Percentiles rank a stretch among this genome's conserved stretches.
Evolutionary conservation across 1,139 yeast species (phyloP).

Genomic region (Wickerhamiella pararugosa): DNA sequence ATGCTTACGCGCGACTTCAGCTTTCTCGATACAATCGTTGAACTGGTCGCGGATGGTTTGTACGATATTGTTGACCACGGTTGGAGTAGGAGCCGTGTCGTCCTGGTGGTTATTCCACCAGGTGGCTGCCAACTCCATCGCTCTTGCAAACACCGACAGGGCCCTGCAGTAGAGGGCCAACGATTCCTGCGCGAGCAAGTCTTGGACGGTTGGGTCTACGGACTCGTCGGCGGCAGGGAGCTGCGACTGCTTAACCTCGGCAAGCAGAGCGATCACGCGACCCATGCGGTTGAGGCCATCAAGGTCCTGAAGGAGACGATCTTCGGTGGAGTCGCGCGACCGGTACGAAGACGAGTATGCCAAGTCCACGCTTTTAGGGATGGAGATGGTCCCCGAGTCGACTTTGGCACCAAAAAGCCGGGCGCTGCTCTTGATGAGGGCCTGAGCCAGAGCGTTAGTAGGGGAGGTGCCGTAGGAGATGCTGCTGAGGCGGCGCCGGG

Average conservation of each 20-base stretch:
- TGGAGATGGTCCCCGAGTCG: conserved; percentile 16
- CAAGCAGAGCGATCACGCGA: conserved; percentile 74
- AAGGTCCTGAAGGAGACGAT: conserved; percentile 34
- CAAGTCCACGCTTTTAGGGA: conserved; percentile 1
- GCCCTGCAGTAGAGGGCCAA: conserved; percentile 73
- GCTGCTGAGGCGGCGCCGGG: conserved; percentile 21
- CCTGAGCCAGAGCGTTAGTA: conserved; percentile 75
- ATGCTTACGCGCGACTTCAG: conserved; percentile 44
- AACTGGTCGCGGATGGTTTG: conserved; percentile 87
- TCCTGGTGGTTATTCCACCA: conserved; percentile 62
- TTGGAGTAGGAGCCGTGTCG: conserved; percentile 26
- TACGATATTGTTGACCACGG: conserved; percentile 59
- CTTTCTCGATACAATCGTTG: conserved; percentile 78
- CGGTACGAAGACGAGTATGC: conserved; percentile 24
- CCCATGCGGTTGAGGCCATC: conserved; percentile 80
- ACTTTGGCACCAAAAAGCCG: conserved; percentile 53
- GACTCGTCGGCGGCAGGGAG: conserved; percentile 32
- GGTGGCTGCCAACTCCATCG: conserved; percentile 68
- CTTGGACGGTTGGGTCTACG: conserved; percentile 9
- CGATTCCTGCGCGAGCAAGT: conserved; percentile 62
- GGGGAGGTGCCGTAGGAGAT: conserved; percentile 48
- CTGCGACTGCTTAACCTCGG: conserved; percentile 81
- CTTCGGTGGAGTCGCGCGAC: conserved; percentile 19
- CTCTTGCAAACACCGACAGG: conserved; percentile 62
- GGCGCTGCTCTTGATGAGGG: conserved; percentile 76